Conservation (phyloP, 2,329 filamentous ascomycete genomes). For the Pseudogymnoascus sp. region DNA sequence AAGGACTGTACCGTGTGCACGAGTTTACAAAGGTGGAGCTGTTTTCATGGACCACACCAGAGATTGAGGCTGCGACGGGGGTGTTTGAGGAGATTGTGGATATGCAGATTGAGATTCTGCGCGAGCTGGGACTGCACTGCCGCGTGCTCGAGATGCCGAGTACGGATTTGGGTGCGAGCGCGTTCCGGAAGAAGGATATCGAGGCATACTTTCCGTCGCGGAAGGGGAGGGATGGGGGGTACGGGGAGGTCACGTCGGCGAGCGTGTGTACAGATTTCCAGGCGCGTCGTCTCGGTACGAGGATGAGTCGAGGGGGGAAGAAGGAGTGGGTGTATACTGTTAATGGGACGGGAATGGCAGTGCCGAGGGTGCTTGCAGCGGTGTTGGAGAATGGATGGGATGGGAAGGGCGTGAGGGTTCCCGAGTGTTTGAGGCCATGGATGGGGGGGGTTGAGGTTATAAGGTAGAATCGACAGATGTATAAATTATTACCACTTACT, state of each 20-base stretch:
- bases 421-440: slow-evolving; percentile 70
- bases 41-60: slow-evolving; percentile 78
- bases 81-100: slow-evolving; percentile 79
- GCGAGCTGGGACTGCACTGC: slow-evolving; percentile 69
- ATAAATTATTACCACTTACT: no score
- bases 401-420: slow-evolving; percentile 59
- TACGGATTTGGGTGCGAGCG: slow-evolving; percentile 80
- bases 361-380: slow-evolving; percentile 81
- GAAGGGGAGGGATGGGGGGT: slow-evolving; percentile 57
- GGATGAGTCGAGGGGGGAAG: slow-evolving; percentile 47
- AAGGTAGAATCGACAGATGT: slow-evolving; percentile 21
- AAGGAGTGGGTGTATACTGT: slow-evolving; percentile 77
- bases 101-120: slow-evolving; percentile 78
- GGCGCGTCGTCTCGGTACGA: slow-evolving; percentile 70
- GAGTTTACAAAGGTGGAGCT: slow-evolving; percentile 99
- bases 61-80: slow-evolving; percentile 39
- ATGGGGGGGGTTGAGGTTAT: slow-evolving; percentile 73
- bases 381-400: slow-evolving; percentile 89
- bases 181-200: slow-evolving; percentile 81
- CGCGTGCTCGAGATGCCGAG: slow-evolving; percentile 90
- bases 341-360: slow-evolving; percentile 88
- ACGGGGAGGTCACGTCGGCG: slow-evolving; percentile 88
- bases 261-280: slow-evolving; percentile 96
- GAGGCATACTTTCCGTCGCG: slow-evolving; percentile 90
- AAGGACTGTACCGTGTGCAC: slow-evolving; percentile 92